A percentile compares a stretch with the other conserved stretches of the same genome.
phyloP scores from a whole-genome alignment of 2,329 filamentous ascomycete genomes.

The Fusarium sp. region DNA sequence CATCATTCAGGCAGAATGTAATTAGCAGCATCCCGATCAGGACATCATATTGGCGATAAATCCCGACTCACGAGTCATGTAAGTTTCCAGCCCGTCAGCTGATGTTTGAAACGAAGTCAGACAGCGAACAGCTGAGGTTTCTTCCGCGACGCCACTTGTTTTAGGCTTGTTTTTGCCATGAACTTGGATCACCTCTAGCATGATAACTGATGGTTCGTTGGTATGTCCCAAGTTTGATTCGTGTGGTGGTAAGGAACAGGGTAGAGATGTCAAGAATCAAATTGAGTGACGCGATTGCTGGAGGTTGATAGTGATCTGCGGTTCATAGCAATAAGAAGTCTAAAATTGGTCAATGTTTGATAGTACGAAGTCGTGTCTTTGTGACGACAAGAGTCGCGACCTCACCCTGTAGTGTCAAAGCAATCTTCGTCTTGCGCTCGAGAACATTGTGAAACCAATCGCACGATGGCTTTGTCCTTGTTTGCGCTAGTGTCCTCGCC shows the following conservation, averaged over 20 bases:
- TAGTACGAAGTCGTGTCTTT: neutral
- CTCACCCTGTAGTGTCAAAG: neutral
- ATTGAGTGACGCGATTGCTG: too few species aligned
- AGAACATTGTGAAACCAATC: neutral
- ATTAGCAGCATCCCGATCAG: fast-evolving
- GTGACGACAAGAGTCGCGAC: neutral
- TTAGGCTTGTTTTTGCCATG: neutral
- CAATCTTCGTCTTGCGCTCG: neutral
- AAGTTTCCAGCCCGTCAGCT: neutral
- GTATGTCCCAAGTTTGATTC: neutral
- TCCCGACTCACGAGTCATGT: neutral
- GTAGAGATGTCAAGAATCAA: neutral
- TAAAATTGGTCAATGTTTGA: neutral
- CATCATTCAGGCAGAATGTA: neutral
- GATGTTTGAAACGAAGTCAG: neutral
- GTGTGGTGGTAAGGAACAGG: neutral
- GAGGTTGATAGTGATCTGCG: neutral
- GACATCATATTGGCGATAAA: neutral
- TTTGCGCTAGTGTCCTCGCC: fast-evolving
- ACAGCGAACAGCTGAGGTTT: neutral
- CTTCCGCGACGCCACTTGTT: neutral
- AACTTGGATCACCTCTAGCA: too few species aligned
- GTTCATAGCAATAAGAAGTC: neutral
- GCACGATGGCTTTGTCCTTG: neutral
- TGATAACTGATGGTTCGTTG: neutral